phyloP scores from a whole-genome alignment of 495 filamentous ascomycete genomes.

The Lasiosphaeria miniovina region DNA sequence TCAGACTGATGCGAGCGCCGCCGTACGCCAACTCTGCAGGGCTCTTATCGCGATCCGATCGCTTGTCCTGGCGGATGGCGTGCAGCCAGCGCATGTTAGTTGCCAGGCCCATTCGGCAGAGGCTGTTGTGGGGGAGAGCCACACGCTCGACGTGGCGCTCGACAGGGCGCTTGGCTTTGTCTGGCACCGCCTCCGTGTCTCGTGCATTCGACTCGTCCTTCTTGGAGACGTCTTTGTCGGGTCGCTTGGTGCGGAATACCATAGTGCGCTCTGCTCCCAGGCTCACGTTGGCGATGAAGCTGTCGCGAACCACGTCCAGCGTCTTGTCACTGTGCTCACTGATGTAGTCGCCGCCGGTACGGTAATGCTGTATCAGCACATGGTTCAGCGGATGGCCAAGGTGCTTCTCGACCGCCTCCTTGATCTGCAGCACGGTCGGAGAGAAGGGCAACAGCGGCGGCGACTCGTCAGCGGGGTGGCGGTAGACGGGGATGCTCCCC shows the following conservation, averaged over 20 bases:
- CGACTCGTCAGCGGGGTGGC: constrained; percentile 89
- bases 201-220: background rate
- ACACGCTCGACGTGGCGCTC: constrained; percentile 55
- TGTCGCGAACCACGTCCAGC: constrained; percentile 78
- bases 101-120: constrained; percentile 74
- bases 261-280: constrained; percentile 89
- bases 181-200: background rate
- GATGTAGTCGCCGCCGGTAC: constrained; percentile 86
- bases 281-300: constrained; percentile 86
- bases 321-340: constrained; percentile 98
- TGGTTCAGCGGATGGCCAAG: constrained; percentile 87
- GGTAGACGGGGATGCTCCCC: constrained; percentile 84
- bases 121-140: constrained; percentile 79
- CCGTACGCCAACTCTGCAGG: constrained; percentile 65
- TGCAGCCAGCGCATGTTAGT: constrained; percentile 91
- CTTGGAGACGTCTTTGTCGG: constrained; percentile 21
- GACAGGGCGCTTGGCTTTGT: constrained; percentile 1
- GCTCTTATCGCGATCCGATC: constrained; percentile 60
- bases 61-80: constrained; percentile 82
- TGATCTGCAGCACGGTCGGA: constrained; percentile 64
- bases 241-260: constrained; percentile 81
- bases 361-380: constrained; percentile 89
- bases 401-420: constrained; percentile 59
- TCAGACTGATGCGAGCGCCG: constrained; percentile 85
- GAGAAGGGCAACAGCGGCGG: constrained; percentile 76